Evolutionary conservation across 495 filamentous ascomycete species (phyloP).

Genomic region (Pyrenula aspistea): DNA sequence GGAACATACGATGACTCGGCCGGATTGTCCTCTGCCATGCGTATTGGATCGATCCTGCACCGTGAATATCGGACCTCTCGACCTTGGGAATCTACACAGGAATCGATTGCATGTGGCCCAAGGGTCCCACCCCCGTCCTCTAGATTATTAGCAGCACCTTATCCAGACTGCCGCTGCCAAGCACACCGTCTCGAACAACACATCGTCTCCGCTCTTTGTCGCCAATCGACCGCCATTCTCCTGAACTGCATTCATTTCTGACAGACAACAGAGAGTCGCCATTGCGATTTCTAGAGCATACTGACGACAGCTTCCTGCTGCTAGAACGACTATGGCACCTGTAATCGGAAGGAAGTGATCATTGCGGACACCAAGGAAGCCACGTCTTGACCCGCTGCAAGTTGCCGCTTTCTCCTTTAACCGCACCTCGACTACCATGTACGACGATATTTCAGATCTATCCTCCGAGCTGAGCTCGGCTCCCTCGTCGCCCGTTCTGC

Average conservation of each 20-base stretch:
- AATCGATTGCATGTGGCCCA: no score
- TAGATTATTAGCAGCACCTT: no score
- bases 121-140: no score
- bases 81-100: no score
- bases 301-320: background rate
- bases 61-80: no score
- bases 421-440: conserved; percentile 19
- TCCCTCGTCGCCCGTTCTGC: conserved; percentile 44
- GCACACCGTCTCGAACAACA: background rate
- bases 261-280: no score
- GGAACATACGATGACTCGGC: no score
- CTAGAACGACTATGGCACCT: background rate
- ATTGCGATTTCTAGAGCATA: no score
- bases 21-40: no score
- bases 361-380: background rate
- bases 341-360: background rate
- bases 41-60: no score
- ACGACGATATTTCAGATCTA: conserved; percentile 28
- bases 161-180: background rate
- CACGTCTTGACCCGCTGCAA: background rate
- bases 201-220: background rate
- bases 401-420: background rate
- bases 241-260: no score
- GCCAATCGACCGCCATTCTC: background rate
- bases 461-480: conserved; percentile 45